Evolutionary conservation across 441 rosid genomes (phyloP).

Genomic region (Pelargonium cotyledonis): DNA sequence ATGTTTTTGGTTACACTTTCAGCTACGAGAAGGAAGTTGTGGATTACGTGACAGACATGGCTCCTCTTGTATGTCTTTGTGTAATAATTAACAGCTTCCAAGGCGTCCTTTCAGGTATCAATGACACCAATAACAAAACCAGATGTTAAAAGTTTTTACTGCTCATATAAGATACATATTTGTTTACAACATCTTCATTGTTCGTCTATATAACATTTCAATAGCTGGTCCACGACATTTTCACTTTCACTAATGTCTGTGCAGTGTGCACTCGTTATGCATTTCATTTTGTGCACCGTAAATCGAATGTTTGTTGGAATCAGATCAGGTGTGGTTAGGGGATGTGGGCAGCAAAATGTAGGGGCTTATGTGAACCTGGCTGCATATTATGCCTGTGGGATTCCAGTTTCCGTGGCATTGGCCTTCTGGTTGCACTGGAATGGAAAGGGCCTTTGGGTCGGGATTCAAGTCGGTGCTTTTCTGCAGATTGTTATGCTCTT

Average conservation of each 20-base stretch:
- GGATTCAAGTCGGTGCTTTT: slow-evolving; percentile 43
- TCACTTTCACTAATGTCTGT: no score
- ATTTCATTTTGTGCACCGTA: no score
- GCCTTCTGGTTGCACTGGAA: slow-evolving; percentile 40
- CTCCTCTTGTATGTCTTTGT: slow-evolving; percentile 55
- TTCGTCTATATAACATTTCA: no score
- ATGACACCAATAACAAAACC: no score
- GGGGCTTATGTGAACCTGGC: slow-evolving; percentile 57
- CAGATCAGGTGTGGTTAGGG: slow-evolving; percentile 44
- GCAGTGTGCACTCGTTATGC: no score
- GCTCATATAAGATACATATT: no score
- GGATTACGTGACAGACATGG: slow-evolving; percentile 48
- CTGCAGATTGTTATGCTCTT: slow-evolving; percentile 34
- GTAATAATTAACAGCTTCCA: slow-evolving; percentile 48
- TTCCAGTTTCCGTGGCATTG: slow-evolving; percentile 41
- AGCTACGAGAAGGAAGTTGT: slow-evolving; percentile 63
- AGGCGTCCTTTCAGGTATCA: slow-evolving; percentile 54
- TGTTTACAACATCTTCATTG: no score
- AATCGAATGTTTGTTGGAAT: neutral
- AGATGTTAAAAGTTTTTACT: no score
- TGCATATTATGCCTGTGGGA: slow-evolving; percentile 47
- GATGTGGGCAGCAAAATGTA: slow-evolving; percentile 56
- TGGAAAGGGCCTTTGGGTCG: slow-evolving; percentile 57
- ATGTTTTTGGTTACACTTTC: slow-evolving; percentile 46
- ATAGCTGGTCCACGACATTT: no score